Evolutionary conservation across 148 eudicot genomes (phyloP), one percentile per base, ranked within the genome.

Genomic region (Fagopyrum tataricum): DNA sequence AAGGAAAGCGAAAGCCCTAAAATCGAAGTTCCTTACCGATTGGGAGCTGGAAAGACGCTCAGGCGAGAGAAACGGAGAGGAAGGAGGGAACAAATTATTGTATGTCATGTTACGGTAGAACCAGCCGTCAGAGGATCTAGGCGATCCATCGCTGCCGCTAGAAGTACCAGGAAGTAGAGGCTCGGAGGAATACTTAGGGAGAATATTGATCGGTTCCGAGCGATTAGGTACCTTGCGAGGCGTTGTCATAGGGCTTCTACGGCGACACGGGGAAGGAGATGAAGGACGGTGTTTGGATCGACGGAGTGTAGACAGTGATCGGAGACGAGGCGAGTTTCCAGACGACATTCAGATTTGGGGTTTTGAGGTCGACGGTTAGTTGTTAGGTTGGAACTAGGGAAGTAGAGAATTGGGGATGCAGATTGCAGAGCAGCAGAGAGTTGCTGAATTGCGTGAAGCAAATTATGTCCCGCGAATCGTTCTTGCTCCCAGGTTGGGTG

Each of bases 181-280:
- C 51, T 69, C 72, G 24, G 72, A 69, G 72, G 51, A 69, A 49
- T 49, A 69, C 23, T 69, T 69, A 15, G 72, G 72, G 51, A 69
- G 72, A 18, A 44, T 69, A 12, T 69, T 21, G 13, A 40, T 18
- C 14, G 24, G 72, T 43, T 69, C 49, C 41, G 72, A 69, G 3
- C 12, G 51, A 43, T 42, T 12, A 42, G 31, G 31, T 17, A 10
- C 3, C 51, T 44, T 69, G 48, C 72, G 72, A 69, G 72, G 51
- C 51, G 26, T 6, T 13, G 72, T 4, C 40, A 4, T 26, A 24
- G 71, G 71, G 48, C 47, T 68, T 15, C 48, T 23, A 17, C 48
- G 44, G 48, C 24, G 71, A 26, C 31, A 2, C 1, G 71, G 71
- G 20, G 71, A 68, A 12, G 44, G 48, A 44, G 71, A 67, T 24